Conservation (phyloP, 345 rosid genomes). For the Eucalyptus camaldulensis region DNA sequence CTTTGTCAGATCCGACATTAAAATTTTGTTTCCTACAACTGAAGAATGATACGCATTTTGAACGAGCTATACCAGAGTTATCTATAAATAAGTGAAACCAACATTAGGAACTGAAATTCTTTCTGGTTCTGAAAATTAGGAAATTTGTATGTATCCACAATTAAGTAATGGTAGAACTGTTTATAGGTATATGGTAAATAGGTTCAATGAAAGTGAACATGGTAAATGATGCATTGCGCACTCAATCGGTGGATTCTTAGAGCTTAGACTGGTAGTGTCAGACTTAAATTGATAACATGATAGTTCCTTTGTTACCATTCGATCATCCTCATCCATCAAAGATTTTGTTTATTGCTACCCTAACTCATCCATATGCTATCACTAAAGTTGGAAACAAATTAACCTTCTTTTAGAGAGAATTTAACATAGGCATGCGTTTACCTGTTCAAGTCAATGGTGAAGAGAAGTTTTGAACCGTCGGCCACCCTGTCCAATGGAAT, state of each 20-base stretch:
- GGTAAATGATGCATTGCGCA: background rate
- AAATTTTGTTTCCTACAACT: background rate
- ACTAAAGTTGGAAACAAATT: background rate
- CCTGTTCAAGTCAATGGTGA: constrained; percentile 69
- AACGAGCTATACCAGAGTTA: background rate
- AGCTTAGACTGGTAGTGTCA: background rate
- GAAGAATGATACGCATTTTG: background rate
- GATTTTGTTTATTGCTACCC: background rate
- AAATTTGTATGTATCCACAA: background rate
- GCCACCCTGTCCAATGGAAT: constrained; percentile 64
- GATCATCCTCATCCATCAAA: background rate
- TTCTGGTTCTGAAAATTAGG: background rate
- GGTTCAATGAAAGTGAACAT: background rate
- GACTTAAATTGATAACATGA: background rate
- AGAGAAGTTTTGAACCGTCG: constrained; percentile 85
- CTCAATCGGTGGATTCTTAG: background rate
- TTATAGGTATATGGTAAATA: background rate
- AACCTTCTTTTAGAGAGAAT: background rate
- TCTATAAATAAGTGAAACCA: background rate
- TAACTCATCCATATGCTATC: background rate
- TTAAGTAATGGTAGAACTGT: background rate
- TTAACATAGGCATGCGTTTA: background rate
- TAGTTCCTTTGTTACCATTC: background rate
- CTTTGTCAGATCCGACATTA: background rate
- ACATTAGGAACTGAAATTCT: background rate